phyloP scores from a whole-genome alignment of 2,329 filamentous ascomycete genomes.

The Gyromitra esculenta region DNA sequence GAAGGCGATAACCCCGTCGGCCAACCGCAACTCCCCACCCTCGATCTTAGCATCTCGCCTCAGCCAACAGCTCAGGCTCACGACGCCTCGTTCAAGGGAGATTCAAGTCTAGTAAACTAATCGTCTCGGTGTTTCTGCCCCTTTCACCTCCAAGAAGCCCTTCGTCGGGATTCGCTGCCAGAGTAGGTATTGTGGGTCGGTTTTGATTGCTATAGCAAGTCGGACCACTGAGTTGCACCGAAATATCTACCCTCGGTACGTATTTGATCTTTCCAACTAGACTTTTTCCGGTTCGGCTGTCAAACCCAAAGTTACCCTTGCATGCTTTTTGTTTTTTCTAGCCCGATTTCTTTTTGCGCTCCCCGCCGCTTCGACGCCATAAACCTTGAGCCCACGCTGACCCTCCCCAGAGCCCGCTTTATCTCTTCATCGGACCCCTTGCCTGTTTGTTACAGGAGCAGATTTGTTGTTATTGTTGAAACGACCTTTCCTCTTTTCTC shows the following conservation, averaged over 20 bases:
- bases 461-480: constrained; percentile 33
- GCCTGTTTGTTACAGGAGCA: constrained; percentile 29
- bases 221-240: background rate
- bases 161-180: background rate
- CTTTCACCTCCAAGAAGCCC: constrained; percentile 9
- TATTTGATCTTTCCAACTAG: constrained; percentile 37
- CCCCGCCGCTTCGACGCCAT: constrained; percentile 47
- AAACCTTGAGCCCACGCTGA: constrained; percentile 46
- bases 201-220: constrained; percentile 25
- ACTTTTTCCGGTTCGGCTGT: constrained; percentile 33
- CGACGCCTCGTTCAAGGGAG: constrained; percentile 34
- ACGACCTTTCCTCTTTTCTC: constrained; percentile 24
- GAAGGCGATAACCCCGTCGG: constrained; percentile 22
- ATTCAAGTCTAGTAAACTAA: constrained; percentile 14
- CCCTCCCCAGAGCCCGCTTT: constrained; percentile 37
- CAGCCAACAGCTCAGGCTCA: constrained; percentile 14
- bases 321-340: constrained; percentile 45
- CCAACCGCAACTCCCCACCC: constrained; percentile 35
- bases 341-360: constrained; percentile 33
- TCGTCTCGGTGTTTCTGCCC: constrained; percentile 25
- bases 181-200: background rate
- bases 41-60: constrained; percentile 19
- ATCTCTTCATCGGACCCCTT: constrained; percentile 41
- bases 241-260: constrained; percentile 40
- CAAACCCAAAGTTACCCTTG: constrained; percentile 45